These are phyloP conservation scores for Seiridium unicorne DNA, from an alignment of 2,329 filamentous ascomycete species.

Conservation along the genomic window DNA sequence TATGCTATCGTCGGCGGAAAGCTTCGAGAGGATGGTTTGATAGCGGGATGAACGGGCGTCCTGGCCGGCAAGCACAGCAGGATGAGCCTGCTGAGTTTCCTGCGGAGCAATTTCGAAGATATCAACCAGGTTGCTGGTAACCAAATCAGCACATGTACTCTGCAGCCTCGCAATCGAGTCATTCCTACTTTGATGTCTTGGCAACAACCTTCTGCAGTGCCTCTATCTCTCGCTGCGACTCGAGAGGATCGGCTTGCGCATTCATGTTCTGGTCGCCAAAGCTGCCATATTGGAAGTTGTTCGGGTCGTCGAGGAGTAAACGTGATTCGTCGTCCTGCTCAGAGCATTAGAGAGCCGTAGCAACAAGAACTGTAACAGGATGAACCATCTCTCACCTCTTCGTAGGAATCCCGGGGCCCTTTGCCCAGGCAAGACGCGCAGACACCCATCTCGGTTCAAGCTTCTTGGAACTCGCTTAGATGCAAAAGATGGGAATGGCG, in stretches of 20 bases:
- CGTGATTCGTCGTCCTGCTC: slow-evolving; percentile 55
- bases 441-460: slow-evolving; percentile 47
- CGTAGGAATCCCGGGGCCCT: slow-evolving; percentile 47
- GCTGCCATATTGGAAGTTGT: slow-evolving; percentile 60
- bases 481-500: slow-evolving; percentile 4
- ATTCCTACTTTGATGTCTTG: slow-evolving; percentile 60
- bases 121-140: slow-evolving; percentile 61
- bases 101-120: slow-evolving; percentile 64
- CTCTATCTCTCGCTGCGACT: slow-evolving; percentile 63
- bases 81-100: slow-evolving; percentile 32
- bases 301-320: slow-evolving; percentile 60
- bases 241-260: slow-evolving; percentile 57
- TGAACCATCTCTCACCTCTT: slow-evolving; percentile 45
- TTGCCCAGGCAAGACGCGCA: slow-evolving; percentile 61
- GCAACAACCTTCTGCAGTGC: slow-evolving; percentile 63
- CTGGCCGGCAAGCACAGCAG: slow-evolving; percentile 42
- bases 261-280: slow-evolving; percentile 56
- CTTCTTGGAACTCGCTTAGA: not conserved
- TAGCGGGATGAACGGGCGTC: slow-evolving; percentile 57
- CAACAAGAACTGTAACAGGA: not conserved
- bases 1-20: slow-evolving; percentile 44
- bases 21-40: slow-evolving; percentile 60
- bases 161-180: slow-evolving; percentile 4
- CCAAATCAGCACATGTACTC: no score
- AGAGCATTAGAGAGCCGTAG: not conserved